phyloP scores from a whole-genome alignment of 2,329 filamentous ascomycete species.

The Meredithiella fracta region DNA sequence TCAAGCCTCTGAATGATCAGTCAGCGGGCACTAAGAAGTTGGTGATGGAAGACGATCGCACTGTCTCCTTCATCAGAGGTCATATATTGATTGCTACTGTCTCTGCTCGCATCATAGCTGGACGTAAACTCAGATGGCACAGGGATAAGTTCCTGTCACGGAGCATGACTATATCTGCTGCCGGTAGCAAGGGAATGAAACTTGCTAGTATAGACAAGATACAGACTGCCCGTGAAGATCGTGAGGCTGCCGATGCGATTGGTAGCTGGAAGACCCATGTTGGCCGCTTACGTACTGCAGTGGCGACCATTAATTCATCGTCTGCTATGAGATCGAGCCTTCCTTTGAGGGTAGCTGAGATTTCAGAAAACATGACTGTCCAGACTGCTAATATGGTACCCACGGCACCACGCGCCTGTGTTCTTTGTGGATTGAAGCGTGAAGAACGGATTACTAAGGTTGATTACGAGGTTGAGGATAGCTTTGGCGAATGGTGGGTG shows the following conservation, averaged over 20 bases:
- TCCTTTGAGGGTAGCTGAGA: slow-evolving; percentile 46
- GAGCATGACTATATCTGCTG: slow-evolving; percentile 71
- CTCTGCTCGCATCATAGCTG: slow-evolving; percentile 66
- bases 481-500: slow-evolving; percentile 93
- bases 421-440: slow-evolving; percentile 73
- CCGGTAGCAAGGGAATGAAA: slow-evolving; percentile 76
- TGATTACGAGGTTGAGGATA: slow-evolving; percentile 66
- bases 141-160: slow-evolving; percentile 71
- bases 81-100: slow-evolving; percentile 50
- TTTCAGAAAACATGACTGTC: slow-evolving; percentile 52
- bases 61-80: slow-evolving; percentile 44
- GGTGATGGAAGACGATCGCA: slow-evolving; percentile 45
- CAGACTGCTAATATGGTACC: slow-evolving; percentile 56
- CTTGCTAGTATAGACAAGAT: slow-evolving; percentile 69
- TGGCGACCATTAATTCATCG: slow-evolving; percentile 48
- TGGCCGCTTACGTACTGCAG: slow-evolving; percentile 55
- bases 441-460: slow-evolving; percentile 68
- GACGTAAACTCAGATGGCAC: slow-evolving; percentile 78
- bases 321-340: slow-evolving; percentile 27
- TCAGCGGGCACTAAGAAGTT: slow-evolving; percentile 41
- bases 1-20: slow-evolving; percentile 47
- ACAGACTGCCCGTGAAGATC: slow-evolving; percentile 67
- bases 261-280: slow-evolving; percentile 59
- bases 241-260: slow-evolving; percentile 65
- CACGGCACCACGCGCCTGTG: slow-evolving; percentile 57